Conservation (phyloP, 495 filamentous ascomycete species). For the Hypoxylon cercidicola region DNA sequence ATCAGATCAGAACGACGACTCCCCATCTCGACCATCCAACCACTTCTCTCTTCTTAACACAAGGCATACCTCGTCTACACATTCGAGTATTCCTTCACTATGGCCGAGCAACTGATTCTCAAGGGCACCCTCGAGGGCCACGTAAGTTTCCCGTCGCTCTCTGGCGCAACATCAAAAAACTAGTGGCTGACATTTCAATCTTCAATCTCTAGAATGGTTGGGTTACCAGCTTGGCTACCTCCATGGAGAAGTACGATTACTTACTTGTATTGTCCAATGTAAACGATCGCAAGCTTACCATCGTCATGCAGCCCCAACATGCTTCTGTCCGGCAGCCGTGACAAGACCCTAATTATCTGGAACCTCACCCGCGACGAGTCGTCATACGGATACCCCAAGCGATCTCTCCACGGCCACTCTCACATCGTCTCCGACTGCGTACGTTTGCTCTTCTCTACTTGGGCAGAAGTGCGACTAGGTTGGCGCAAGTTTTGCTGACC, state of each 20-base stretch:
- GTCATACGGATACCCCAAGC: conserved; percentile 98
- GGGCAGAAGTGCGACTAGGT: conserved; percentile 17
- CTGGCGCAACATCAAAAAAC: conserved; percentile 24
- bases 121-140: conserved; percentile 98
- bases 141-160: conserved; percentile 53
- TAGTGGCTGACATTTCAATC: conserved; percentile 28
- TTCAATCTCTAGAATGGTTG: conserved; percentile 66
- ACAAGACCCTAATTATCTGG: conserved; percentile 99
- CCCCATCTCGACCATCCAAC: conserved; percentile 22
- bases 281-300: conserved; percentile 42
- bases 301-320: conserved; percentile 87
- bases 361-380: conserved; percentile 99
- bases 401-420: conserved; percentile 96
- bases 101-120: conserved; percentile 97
- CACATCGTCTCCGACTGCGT: conserved; percentile 99
- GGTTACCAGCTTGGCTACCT: conserved; percentile 92
- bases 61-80: conserved; percentile 40
- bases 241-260: conserved; percentile 90
- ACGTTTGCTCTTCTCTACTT: conserved; percentile 59
- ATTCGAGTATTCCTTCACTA: conserved; percentile 54
- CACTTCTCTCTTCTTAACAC: conserved; percentile 22
- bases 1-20: conserved; percentile 11
- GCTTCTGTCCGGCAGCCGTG: conserved; percentile 96
- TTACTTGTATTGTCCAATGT: conserved; percentile 6
- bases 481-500: conserved; percentile 52